Base-by-base conservation (phyloP, 1,139 yeast genomes). In the Lizanozyma gosingica region DNA sequence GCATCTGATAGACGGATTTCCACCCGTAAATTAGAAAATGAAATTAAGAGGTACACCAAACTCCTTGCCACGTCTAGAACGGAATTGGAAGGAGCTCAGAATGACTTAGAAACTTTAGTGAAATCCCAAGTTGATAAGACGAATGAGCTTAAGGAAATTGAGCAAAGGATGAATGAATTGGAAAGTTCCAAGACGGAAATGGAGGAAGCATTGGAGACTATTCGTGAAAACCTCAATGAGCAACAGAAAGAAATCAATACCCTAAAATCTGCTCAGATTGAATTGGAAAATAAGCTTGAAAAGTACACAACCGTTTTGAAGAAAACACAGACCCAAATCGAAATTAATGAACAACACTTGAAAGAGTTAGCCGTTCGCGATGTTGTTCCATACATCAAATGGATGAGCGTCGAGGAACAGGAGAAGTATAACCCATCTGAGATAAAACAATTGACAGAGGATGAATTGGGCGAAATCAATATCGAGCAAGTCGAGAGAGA, bases 261-360 rank as follows among this genome's bases (percentile, higher is more conserved):
- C 35, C 71, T 79, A 49, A 74, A 78, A 50, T 80, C 87, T n/a
- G 66, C 69, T 17, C 92, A 84, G 53, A 72, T 85, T 39, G 94
- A 84, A 50, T 59, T 83, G 18, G 73, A 71, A 36, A 80, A 80
- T 49, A 75, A 76, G 45, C 60, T 84, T 41, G 94, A 84, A 44
- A 79, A 79, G 49, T 67, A 73, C 43, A 69, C 63, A 38, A 55
- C 64, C 14, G 51, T 65, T 3, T 56, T 78, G 8, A 65, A 61
- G 37, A 73, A 73, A 17, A 66, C 73, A 18, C 53, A 61, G 6
- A 62, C 60, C 18, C 64, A 63, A 18, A 55, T 73, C 3, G 62
- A 62, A 11, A 59, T 57, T 2, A 65, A 67, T 40, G 58, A 63
- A 37, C 62, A 60, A 6, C 65, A 64, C 37, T 53, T 80, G 42